These are phyloP conservation scores for Prillingera fragicola DNA, from an alignment of 1,284 basidiomycete genomes.

Conservation along the genomic window DNA sequence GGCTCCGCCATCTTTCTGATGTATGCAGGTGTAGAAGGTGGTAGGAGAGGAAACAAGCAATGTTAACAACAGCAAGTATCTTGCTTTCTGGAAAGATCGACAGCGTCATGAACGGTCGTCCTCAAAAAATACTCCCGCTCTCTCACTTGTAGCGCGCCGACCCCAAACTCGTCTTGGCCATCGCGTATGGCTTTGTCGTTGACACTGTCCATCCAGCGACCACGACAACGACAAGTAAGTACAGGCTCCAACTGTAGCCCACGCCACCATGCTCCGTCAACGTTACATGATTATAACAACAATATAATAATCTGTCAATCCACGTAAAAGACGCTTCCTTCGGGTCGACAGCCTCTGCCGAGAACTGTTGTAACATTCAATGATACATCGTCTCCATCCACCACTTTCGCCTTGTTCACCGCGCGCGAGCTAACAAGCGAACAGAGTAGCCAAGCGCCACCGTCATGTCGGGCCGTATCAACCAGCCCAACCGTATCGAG, in stretches of 20 bases:
- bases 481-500: slow-evolving; percentile 88
- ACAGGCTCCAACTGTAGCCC: background rate
- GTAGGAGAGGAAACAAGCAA: too few species aligned
- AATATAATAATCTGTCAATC: slow-evolving; percentile 56
- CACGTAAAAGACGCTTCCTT: slow-evolving; percentile 48
- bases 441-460: too few species aligned
- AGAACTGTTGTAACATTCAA: slow-evolving; percentile 29
- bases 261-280: background rate
- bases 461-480: slow-evolving; percentile 56
- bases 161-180: too few species aligned
- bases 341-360: slow-evolving; percentile 34
- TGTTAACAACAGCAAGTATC: too few species aligned
- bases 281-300: slow-evolving; percentile 46
- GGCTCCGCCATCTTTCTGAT: slow-evolving; percentile 10
- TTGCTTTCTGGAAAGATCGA: too few species aligned
- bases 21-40: background rate
- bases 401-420: slow-evolving; percentile 17
- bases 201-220: background rate
- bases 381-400: slow-evolving; percentile 21
- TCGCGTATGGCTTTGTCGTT: too few species aligned
- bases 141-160: too few species aligned
- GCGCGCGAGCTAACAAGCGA: slow-evolving; percentile 16
- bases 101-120: too few species aligned
- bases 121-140: too few species aligned
- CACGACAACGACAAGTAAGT: background rate